phyloP scores from a whole-genome alignment of 345 rosid species.

The Lumnitzera racemosa region DNA sequence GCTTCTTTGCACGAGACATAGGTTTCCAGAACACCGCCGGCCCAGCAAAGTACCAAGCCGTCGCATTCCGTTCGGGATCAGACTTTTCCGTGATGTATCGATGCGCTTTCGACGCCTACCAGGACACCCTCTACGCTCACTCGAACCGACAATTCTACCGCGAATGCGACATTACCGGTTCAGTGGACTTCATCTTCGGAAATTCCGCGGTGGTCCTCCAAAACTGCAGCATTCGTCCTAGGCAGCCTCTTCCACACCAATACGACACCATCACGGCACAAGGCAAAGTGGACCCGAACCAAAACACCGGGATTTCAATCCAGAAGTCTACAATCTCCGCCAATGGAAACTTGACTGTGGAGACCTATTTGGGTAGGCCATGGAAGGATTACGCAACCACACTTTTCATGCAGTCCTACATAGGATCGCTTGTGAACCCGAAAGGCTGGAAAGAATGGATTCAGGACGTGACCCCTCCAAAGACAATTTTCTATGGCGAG shows the following conservation, averaged over 20 bases:
- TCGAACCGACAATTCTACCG: too few species aligned
- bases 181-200: too few species aligned
- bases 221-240: slow-evolving; percentile 45
- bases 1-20: too few species aligned
- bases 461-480: slow-evolving; percentile 42
- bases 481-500: slow-evolving; percentile 57
- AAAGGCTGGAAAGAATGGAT: slow-evolving; percentile 66
- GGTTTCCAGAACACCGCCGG: too few species aligned
- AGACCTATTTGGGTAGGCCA: slow-evolving; percentile 66
- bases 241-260: slow-evolving; percentile 49
- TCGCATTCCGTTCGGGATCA: too few species aligned
- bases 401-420: slow-evolving; percentile 56
- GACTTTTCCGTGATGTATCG: too few species aligned
- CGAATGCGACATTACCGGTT: too few species aligned
- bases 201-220: too few species aligned
- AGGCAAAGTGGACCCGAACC: slow-evolving; percentile 49
- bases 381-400: slow-evolving; percentile 63
- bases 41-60: too few species aligned
- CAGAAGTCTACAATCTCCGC: slow-evolving; percentile 30
- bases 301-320: slow-evolving; percentile 43
- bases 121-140: slow-evolving; percentile 2
- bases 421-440: slow-evolving; percentile 39
- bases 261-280: slow-evolving; percentile 70
- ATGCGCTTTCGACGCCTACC: too few species aligned
- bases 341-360: slow-evolving; percentile 27